Evolutionary conservation across 2,329 filamentous ascomycete species (phyloP).

Genomic region (Coniosporium tulheliwenetii): DNA sequence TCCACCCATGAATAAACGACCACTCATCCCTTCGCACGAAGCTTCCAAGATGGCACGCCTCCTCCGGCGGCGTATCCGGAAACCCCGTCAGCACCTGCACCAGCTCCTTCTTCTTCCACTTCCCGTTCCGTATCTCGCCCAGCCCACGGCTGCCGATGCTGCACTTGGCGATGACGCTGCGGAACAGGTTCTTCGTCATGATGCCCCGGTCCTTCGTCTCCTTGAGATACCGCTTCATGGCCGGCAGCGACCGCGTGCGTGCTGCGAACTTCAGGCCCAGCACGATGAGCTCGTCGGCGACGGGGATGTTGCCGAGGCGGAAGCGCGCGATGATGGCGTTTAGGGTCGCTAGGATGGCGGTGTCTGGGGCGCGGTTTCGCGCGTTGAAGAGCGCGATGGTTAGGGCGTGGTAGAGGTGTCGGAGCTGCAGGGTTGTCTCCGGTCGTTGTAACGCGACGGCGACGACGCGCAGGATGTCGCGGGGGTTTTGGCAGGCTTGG

Average conservation of each 20-base stretch:
- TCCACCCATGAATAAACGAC: conserved; percentile 18
- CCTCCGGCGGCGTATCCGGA: conserved; percentile 10
- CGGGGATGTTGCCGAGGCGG: conserved; percentile 7
- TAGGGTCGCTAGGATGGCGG: conserved; percentile 10
- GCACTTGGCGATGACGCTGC: conserved; percentile 19
- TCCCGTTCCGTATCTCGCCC: conserved; percentile 20
- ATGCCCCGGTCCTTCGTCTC: conserved; percentile 6
- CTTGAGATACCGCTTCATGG: conserved; percentile 16
- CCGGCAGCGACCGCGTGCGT: conserved; percentile 10
- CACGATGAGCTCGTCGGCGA: conserved; percentile 8
- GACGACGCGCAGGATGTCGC: conserved; percentile 13
- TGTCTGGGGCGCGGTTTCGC: conserved; percentile 13
- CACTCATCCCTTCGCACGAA: conserved; percentile 15
- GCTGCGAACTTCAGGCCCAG: conserved; percentile 19
- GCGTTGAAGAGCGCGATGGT: conserved; percentile 17
- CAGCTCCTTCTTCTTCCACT: conserved; percentile 17
- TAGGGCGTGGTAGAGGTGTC: conserved; percentile 10
- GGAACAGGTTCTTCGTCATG: conserved; percentile 14
- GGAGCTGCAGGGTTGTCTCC: conserved; percentile 7
- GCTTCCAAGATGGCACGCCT: conserved; percentile 15
- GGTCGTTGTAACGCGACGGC: conserved; percentile 12
- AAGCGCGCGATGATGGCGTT: conserved; percentile 13
- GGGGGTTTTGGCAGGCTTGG: conserved; percentile 10
- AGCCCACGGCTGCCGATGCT: conserved; percentile 18
- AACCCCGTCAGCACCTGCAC: conserved; percentile 19